Percentiles rank a stretch among this genome's conserved stretches.
Conservation (phyloP, 192 early-diverging fungal genomes). For the Backusella parvicylindrica region DNA sequence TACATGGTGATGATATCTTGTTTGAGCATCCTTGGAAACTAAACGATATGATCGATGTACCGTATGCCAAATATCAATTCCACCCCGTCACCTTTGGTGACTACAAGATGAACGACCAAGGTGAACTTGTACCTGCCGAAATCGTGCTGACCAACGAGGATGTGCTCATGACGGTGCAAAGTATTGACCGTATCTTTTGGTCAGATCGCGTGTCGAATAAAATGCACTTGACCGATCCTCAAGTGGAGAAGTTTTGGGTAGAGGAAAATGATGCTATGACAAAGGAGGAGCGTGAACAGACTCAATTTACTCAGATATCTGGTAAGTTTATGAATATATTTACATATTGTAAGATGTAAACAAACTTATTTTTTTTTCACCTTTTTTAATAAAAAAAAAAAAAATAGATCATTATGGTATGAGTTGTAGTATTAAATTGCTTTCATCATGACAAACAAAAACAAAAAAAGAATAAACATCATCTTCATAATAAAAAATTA, state of each 20-base stretch:
- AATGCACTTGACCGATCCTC: neutral
- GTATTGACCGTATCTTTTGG: conserved; percentile 34
- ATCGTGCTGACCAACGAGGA: conserved; percentile 53
- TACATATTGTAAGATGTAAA: neutral
- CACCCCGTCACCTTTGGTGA: conserved; percentile 83
- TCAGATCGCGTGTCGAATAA: neutral
- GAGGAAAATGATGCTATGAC: conserved; percentile 12
- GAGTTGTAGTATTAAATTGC: conserved; percentile 10
- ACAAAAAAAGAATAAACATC: neutral
- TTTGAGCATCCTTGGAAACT: conserved; percentile 7
- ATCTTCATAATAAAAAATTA: neutral
- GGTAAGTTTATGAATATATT: conserved; percentile 20
- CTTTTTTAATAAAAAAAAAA: neutral
- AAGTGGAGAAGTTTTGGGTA: conserved; percentile 26
- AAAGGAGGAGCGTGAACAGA: conserved; percentile 16
- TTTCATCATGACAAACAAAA: neutral
- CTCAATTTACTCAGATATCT: conserved; percentile 38
- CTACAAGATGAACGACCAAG: conserved; percentile 43
- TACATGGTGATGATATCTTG: neutral
- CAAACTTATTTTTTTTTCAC: conserved; percentile 5
- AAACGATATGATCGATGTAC: conserved; percentile 39
- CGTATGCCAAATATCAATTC: conserved; percentile 55
- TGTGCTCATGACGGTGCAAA: conserved; percentile 42
- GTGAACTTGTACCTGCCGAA: conserved; percentile 45
- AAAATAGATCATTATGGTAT: conserved; percentile 44